Base-by-base conservation (phyloP, 163 green algal genomes). In the Coccomyxa subellipsoidea region DNA sequence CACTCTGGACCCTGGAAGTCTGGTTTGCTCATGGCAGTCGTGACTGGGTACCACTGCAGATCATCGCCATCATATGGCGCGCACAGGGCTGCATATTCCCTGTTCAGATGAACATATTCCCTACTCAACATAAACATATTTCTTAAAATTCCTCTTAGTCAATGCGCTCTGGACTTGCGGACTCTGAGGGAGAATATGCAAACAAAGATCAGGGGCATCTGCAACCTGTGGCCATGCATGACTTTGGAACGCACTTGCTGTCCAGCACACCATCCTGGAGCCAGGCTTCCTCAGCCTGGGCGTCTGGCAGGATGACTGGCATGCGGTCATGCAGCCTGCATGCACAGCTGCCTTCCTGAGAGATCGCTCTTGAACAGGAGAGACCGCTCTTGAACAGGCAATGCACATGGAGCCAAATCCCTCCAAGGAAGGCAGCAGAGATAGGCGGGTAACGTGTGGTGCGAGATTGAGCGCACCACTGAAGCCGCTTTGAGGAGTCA, bases 321-420 rank as follows among this genome's bases (percentile, higher is more conserved):
- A 96, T 96, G 69, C 94, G 89, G 90, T 96, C 89, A 85, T 98
- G 94, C 79, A 98, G 90, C 93, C 87, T 89, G 82, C 80, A 79
- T 29, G 69, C 73, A 78, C 54, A 39, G 7, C 53, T 29, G 21
- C 81, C 69, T 59, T 27, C 25, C 69, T 36, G 10, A 25, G 25
- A 23, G n/a, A 36, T 80, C 10, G 5, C 23, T 69, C 47, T 34
- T 39, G 31, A 7, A n/a, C 7, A 29, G 12, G 47, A 66, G 12
- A 66, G 47, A 18, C 47, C 18, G 47, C 18, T 66, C n/a, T n/a
- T n/a, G n/a, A n/a, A n/a, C n/a, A n/a, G n/a, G n/a, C n/a, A n/a
- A n/a, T n/a, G n/a, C n/a, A n/a, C n/a, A n/a, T n/a, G n/a, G n/a
- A n/a, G n/a, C n/a, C n/a, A n/a, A n/a, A n/a, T n/a, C n/a, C n/a